Evolutionary conservation across 768 basidiomycete species (phyloP), one percentile per base, ranked within the genome.

Genomic region (Boletus coccyginus): DNA sequence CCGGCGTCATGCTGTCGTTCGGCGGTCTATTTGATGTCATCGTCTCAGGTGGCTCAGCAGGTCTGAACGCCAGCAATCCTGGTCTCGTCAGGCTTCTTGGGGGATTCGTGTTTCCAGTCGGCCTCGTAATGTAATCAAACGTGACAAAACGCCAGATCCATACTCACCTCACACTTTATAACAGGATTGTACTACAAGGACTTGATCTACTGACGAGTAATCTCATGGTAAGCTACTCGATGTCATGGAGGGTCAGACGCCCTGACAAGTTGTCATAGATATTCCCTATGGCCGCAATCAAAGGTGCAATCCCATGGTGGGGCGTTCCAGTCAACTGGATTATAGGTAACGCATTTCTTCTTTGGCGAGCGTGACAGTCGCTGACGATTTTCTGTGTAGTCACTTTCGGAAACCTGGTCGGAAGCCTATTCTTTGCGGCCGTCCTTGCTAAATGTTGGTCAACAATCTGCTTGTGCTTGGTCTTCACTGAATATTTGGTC

Each of bases 1-100:
- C 86, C 29, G 88, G 88, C 17, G 77, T 80, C 33, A 87, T 89
- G 82, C 65, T 90, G n/a, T 87, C 87, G 9, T 89, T 90, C 49
- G 88, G 88, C 63, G 85, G 85, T n/a, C 71, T 90, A 16, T 68
- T 90, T 31, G 81, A 81, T 21, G 73, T 86, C 58, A 75, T 89
- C 54, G 65, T 88, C 17, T 72, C 77, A 44, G 88, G 85, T 36
- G 88, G 88, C 7, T 78, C 87, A 0, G 66, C 73, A 0, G 78
- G 74, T 1, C 63, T 90, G 29, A 78, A 70, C 21, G 47, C 70
- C 35, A 73, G 71, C 54, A 86, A 88, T 56, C 88, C 87, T 2
- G 88, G 88, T 19, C 71, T 90, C 12, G 83, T 87, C 44, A 88
- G 85, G 64, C 59, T 87, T 33, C 69, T 90, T 4, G 79, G 79